Evolutionary conservation across 352 stramenopile species (phyloP), one percentile per base, ranked within the genome.

Genomic region (Globisporangium paddicum): DNA sequence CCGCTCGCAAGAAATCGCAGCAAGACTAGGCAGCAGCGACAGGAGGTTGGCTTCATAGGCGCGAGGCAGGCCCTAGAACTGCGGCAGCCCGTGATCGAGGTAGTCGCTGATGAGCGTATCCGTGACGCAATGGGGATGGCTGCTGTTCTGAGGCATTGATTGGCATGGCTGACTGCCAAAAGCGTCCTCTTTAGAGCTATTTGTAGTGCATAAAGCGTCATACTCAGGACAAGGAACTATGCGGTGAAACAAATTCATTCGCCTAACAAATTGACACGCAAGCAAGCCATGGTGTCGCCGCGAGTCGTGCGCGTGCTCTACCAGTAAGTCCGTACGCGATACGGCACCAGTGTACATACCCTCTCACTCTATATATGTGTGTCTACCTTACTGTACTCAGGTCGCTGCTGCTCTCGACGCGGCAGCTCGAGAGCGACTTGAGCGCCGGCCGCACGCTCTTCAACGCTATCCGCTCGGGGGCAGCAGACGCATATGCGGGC

Each of bases 401-500:
- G 23, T 65, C 75, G 38, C 55, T 90, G 44, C 55, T 93, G 42
- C 64, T 71, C 18, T 89, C 80, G 5, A 71, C 73, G 23, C 66
- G 69, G 40, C 79, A 82, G 61, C 66, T 93, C 28, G 66, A 90
- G 42, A 51, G 42, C 16, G 72, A 93, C 44, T 49, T 86, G n/a
- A 62, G 68, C 3, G 65, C 68, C 5, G 75, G 77, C 8, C 65
- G 54, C 19, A 87, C 79, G 52, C 60, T 93, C 38, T 86, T 78
- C 61, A 72, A 74, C 21, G 82, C 79, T 19, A 66, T 95, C 9
- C 82, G 85, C 5, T 90, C 82, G 0, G 79, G 81, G 8, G 77
- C 73, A 1, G 69, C 87, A 28, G 55, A 82, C 30, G 83, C 82
- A 37, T 93, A 93, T 46, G 58, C 79, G 9, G 79, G 72, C 32